phyloP scores from a whole-genome alignment of 306 rosid genomes.

The Oemleria cerasiformis region DNA sequence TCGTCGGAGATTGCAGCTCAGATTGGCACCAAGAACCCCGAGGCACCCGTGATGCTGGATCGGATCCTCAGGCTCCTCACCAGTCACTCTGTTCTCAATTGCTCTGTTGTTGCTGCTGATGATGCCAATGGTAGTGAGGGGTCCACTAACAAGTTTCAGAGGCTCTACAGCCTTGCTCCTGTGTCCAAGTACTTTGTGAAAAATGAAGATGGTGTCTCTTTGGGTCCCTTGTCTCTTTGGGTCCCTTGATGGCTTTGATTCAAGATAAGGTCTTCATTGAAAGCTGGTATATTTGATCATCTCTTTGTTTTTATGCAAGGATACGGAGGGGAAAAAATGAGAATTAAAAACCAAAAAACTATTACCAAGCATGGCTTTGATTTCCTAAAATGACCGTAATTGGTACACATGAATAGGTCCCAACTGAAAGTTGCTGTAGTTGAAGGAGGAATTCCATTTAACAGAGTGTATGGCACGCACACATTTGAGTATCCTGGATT shows the following conservation, averaged over 20 bases:
- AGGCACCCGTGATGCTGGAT: conserved; percentile 46
- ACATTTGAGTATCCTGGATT: conserved; percentile 32
- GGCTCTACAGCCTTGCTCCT: conserved; percentile 38
- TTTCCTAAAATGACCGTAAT: not conserved
- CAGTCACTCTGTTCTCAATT: conserved; percentile 38
- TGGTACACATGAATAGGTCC: conserved; percentile 26
- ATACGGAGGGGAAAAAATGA: too few species aligned
- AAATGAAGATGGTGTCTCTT: conserved; percentile 36
- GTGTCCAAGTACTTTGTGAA: conserved; percentile 37
- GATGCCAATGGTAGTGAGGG: not conserved
- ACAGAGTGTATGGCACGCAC: conserved; percentile 38
- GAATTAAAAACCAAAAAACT: too few species aligned
- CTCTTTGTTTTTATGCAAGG: too few species aligned
- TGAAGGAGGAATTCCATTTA: conserved; percentile 49
- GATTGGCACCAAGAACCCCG: conserved; percentile 27
- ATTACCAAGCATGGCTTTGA: not conserved
- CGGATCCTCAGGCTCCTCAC: conserved; percentile 49
- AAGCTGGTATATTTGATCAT: conserved; percentile 31
- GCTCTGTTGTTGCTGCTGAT: conserved; percentile 19
- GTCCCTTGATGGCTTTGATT: conserved; percentile 16
- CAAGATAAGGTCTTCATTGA: conserved; percentile 38
- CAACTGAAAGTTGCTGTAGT: conserved; percentile 20
- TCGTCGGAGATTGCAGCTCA: conserved; percentile 25
- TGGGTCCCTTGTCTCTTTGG: conserved; percentile 45
- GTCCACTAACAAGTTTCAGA: not conserved